A percentile compares a stretch with the other conserved stretches of the same genome.
Evolutionary conservation across 129 eudicot genomes (phyloP).

Genomic region (Pulicaria dysenterica): DNA sequence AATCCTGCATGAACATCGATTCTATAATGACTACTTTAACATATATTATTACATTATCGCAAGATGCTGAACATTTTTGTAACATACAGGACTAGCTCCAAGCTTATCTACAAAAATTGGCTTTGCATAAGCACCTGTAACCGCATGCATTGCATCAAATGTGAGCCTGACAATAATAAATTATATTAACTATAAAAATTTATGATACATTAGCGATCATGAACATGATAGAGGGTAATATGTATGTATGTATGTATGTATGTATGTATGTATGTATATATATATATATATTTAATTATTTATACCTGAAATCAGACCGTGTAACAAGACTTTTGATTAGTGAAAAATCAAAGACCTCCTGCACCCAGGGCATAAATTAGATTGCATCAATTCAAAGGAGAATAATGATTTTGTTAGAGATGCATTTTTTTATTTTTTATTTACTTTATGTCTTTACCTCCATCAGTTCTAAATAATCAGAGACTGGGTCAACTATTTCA

Average conservation of each 20-base stretch:
- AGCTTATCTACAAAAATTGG: conserved; percentile 97
- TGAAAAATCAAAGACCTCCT: conserved; percentile 91
- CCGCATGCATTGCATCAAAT: conserved; percentile 99
- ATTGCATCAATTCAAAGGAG: conserved; percentile 3
- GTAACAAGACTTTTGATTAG: conserved; percentile 75
- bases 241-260: too few relatives aligned
- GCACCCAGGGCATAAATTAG: conserved; percentile 35
- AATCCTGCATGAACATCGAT: conserved; percentile 55
- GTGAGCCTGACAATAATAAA: conserved; percentile 59
- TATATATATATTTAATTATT: neutral
- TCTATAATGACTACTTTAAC: neutral
- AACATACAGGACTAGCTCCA: conserved; percentile 80
- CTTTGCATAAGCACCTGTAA: conserved; percentile 97
- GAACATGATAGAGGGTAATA: conserved; percentile 13
- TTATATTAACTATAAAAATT: too few relatives aligned
- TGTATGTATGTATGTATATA: too few relatives aligned
- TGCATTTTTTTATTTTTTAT: neutral
- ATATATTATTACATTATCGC: conserved; percentile 6
- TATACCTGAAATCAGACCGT: conserved; percentile 83
- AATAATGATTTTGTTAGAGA: neutral
- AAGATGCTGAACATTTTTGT: neutral
- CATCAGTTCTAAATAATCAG: conserved; percentile 93
- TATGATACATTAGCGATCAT: neutral
- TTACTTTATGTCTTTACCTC: conserved; percentile 54
- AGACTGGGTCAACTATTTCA: conserved; percentile 92